These are phyloP conservation scores for Lepidium africanum DNA, from an alignment of 345 rosid species.

Conservation along the genomic window DNA sequence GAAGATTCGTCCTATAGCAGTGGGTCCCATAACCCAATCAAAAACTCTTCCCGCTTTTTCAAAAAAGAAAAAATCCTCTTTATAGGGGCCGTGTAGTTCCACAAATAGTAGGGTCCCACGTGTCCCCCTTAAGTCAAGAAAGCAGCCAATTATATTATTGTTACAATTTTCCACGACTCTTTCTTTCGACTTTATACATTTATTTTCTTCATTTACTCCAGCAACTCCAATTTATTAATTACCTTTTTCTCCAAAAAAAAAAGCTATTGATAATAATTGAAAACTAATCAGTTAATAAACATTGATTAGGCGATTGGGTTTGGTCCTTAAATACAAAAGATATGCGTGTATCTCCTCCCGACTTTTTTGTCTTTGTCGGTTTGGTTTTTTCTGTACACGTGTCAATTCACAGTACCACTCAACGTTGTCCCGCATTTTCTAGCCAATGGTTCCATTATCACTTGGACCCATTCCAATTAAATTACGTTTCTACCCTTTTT, in stretches of 20 bases:
- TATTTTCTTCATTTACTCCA: slow-evolving; percentile 18
- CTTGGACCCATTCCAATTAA: slow-evolving; percentile 4
- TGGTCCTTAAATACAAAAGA: slow-evolving; percentile 20
- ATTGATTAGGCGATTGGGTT: slow-evolving; percentile 23
- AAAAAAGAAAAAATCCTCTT: not conserved
- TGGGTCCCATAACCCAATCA: slow-evolving; percentile 25
- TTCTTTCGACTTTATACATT: slow-evolving; percentile 14
- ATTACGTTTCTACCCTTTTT: not conserved
- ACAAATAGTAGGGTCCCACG: slow-evolving; percentile 29
- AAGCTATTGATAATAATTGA: not conserved
- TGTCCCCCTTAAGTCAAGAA: slow-evolving; percentile 29
- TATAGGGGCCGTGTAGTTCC: slow-evolving; percentile 27
- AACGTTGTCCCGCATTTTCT: slow-evolving; percentile 23
- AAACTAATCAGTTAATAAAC: not conserved
- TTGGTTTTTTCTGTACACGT: slow-evolving; percentile 19
- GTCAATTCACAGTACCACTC: slow-evolving; percentile 18
- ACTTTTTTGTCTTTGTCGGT: slow-evolving; percentile 31
- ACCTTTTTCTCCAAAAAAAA: not conserved
- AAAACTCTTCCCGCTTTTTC: slow-evolving; percentile 27
- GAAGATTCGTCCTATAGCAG: slow-evolving; percentile 22
- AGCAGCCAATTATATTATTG: slow-evolving; percentile 31
- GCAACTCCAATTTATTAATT: not conserved
- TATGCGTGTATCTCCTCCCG: slow-evolving; percentile 28
- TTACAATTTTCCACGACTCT: slow-evolving; percentile 29
- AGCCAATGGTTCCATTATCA: slow-evolving; percentile 26